Evolutionary conservation across 805 yeast species (phyloP), one percentile per base, ranked within the genome.

Genomic region (Candida verbasci): DNA sequence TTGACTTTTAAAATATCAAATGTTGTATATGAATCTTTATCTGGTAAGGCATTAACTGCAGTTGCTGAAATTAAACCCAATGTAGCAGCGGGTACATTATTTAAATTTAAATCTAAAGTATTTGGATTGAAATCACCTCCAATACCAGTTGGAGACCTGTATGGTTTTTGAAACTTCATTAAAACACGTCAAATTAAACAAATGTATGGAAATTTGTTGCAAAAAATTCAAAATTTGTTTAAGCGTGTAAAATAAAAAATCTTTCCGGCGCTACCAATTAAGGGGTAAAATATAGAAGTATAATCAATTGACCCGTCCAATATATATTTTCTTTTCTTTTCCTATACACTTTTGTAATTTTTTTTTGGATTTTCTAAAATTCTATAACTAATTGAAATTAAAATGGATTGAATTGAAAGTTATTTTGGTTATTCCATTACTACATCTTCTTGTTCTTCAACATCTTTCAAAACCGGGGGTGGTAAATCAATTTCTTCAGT

Each of bases 1-100:
- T 55, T 58, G 17, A 42, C 40, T 24, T 38, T 45, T 3, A 54
- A 32, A 0, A 54, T 20, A 9, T 44, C 48, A 8, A 35, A 32
- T 3, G 60, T 55, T 4, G 45, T 41, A 4, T 43, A 35, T 7
- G 43, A 46, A 3, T 30, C 34, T 16, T 38, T 29, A n/a, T 44
- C 37, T 3, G 39, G 23, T 11, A 53, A 24, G 2, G 48, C 44
- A 24, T 45, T 39, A n/a, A 43, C 23, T 16, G 47, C 29, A 2
- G 31, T 18, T 7, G 35, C 44, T 3, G 42, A 34, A 4, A 38
- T 20, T 24, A 51, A 41, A 7, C 55, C 54, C 17, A 48, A 26
- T 9, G 25, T 34, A 3, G 29, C 26, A 4, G 41, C 37, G 18
- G 42, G 40, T 16, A 49, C 43, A 6, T 43, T 39, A 11, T 30